Percentiles rank a stretch among this genome's conserved stretches.
These are phyloP conservation scores for Trichosporon sp. DNA, from an alignment of 1,284 basidiomycete species.

Conservation along the genomic window DNA sequence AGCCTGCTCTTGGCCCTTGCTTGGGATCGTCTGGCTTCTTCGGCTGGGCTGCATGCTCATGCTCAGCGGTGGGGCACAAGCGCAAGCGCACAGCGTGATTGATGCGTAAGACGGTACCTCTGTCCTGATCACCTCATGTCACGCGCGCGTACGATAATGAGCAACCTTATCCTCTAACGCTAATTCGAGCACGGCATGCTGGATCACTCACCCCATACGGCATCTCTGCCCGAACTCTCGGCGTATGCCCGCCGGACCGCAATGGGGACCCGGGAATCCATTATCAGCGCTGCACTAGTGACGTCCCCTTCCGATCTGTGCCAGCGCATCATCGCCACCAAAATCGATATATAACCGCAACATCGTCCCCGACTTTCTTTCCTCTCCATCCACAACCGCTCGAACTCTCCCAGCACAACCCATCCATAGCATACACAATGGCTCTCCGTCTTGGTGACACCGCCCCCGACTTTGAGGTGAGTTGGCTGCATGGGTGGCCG, in stretches of 20 bases:
- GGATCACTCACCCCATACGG: neutral
- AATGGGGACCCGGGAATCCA: neutral
- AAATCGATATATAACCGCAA: neutral
- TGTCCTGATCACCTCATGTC: neutral
- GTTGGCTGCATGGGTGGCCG: neutral
- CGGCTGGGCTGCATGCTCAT: neutral
- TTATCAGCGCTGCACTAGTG: neutral
- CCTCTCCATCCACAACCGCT: neutral
- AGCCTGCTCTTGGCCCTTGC: neutral
- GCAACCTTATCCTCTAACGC: conserved; percentile 1
- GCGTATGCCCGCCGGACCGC: neutral
- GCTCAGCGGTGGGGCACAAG: no score
- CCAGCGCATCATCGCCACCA: neutral
- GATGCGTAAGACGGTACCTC: neutral
- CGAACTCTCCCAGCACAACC: neutral
- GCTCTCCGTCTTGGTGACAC: conserved; percentile 44
- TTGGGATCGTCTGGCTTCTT: neutral
- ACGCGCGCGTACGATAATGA: conserved; percentile 2
- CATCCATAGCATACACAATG: conserved; percentile 26
- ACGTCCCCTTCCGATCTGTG: neutral
- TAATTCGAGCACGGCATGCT: neutral
- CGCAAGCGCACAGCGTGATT: neutral
- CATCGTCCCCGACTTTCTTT: neutral
- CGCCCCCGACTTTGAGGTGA: conserved; percentile 39
- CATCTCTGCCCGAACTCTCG: no score